A percentile compares a stretch with the other conserved stretches of the same genome.
These are phyloP conservation scores for Lactifluus piperatus DNA, from an alignment of 768 basidiomycete genomes.

Conservation along the genomic window DNA sequence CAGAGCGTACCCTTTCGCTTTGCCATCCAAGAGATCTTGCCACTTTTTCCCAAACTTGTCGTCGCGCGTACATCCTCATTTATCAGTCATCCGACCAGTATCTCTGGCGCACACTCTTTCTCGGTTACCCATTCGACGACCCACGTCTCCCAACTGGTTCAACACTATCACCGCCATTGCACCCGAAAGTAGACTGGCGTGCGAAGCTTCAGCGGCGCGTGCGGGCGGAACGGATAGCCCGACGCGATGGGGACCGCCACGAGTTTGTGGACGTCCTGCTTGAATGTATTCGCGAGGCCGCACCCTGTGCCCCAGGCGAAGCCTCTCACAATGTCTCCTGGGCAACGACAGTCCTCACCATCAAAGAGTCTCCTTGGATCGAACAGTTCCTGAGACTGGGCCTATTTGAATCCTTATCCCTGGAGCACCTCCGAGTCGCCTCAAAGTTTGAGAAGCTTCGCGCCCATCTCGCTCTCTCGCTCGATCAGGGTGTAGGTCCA, in stretches of 20 bases:
- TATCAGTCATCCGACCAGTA: conserved; percentile 44
- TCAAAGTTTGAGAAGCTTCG: conserved; percentile 31
- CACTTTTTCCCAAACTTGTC: conserved; percentile 50
- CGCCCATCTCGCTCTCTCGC: conserved; percentile 39
- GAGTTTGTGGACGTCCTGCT: conserved; percentile 13
- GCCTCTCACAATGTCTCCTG: conserved; percentile 12
- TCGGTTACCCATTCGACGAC: conserved; percentile 52
- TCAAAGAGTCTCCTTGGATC: conserved; percentile 3
- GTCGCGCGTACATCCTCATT: conserved; percentile 39
- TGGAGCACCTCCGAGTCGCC: conserved; percentile 34
- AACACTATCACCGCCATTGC: background rate
- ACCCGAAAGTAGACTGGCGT: conserved; percentile 9
- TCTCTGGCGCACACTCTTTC: conserved; percentile 63
- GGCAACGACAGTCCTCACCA: background rate
- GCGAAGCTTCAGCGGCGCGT: conserved; percentile 16
- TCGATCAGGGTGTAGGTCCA: conserved; percentile 28
- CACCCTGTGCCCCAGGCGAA: background rate
- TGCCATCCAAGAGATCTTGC: conserved; percentile 51
- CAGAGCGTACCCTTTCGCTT: conserved; percentile 47
- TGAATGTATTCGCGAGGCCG: conserved; percentile 11
- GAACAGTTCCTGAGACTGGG: conserved; percentile 29
- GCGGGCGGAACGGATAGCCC: conserved; percentile 11
- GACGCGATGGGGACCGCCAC: conserved; percentile 8
- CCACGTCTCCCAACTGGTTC: conserved; percentile 32
- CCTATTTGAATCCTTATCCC: conserved; percentile 23